Evolutionary conservation across 805 yeast species (phyloP), one percentile per base, ranked within the genome.

Genomic region (Candida hungchunana): DNA sequence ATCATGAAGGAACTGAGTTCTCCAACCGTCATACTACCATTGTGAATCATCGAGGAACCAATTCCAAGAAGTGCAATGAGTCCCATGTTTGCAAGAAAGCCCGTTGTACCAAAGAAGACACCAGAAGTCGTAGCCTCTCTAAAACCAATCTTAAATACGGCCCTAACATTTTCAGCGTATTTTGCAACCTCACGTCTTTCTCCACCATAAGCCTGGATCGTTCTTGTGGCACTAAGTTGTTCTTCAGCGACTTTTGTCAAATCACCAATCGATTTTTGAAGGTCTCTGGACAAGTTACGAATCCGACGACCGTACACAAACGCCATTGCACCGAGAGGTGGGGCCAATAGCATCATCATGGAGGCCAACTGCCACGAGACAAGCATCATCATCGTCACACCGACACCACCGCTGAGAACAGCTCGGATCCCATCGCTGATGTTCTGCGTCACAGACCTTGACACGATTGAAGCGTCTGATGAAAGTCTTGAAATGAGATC

Each of bases 201-300:
- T 37, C 93, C 93, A 21, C 87, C 87, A 60, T 88, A 90, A 17
- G 93, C 74, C 60, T 90, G 97, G 34, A 94, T 88, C 0, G 96
- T 88, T 49, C 76, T 77, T 17, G 88, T 73, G 20, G 93, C 93
- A 47, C 78, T 79, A 44, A 90, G 72, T 47, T 93, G 89, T 51
- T 90, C 97, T 53, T 90, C 97, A 7, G 95, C 80, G 9, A 85
- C 94, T 54, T 87, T 86, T 1, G 97, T 86, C 53, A 93, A 67
- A 7, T 71, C 73, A 29, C 97, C 97, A 37, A 90, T 70, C 34
- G 87, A 84, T 37, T 80, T 82, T 60, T 90, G 97, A 30, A 89
- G 76, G 32, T 73, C 71, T 39, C 82, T 73, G 2, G 96, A 82
- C 16, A 90, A 66, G 31, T 67, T 67, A 44, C 94, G 79, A 29